Evolutionary conservation across 2,329 filamentous ascomycete species (phyloP).

Genomic region (Penicillium corylophilum): DNA sequence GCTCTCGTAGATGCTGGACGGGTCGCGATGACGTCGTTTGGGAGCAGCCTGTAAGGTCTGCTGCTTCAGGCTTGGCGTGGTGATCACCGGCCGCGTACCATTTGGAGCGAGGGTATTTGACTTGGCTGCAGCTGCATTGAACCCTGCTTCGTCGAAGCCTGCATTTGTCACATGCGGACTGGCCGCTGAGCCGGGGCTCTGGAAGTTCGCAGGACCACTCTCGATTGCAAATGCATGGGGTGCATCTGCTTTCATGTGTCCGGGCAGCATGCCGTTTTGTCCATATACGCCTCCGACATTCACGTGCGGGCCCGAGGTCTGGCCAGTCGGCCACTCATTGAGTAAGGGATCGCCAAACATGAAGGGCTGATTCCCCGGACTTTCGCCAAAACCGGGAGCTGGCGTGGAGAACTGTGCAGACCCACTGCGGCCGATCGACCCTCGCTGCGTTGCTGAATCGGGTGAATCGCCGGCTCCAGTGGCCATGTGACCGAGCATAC

Average conservation of each 20-base stretch:
- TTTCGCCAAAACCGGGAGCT: constrained; percentile 45
- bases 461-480: constrained; percentile 82
- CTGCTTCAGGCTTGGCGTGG: constrained; percentile 46
- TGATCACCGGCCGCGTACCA: constrained; percentile 40
- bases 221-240: constrained; percentile 63
- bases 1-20: constrained; percentile 81
- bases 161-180: constrained; percentile 49
- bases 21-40: constrained; percentile 64
- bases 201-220: constrained; percentile 55
- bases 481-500: constrained; percentile 94
- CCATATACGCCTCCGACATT: constrained; percentile 38
- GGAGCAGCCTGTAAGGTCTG: constrained; percentile 36
- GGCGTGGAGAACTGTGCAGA: constrained; percentile 43
- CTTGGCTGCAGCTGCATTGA: constrained; percentile 28
- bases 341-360: constrained; percentile 48
- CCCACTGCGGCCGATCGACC: constrained; percentile 46
- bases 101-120: constrained; percentile 31
- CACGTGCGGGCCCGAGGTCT: constrained; percentile 35
- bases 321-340: constrained; percentile 46
- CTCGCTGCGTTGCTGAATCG: constrained; percentile 54
- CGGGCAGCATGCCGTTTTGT: constrained; percentile 38
- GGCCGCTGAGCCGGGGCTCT: constrained; percentile 58
- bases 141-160: constrained; percentile 42
- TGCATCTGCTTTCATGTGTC: constrained; percentile 46
- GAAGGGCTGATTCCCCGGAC: constrained; percentile 46